Conservation (phyloP, 345 rosid species). For the Chamaenerion angustifolium region DNA sequence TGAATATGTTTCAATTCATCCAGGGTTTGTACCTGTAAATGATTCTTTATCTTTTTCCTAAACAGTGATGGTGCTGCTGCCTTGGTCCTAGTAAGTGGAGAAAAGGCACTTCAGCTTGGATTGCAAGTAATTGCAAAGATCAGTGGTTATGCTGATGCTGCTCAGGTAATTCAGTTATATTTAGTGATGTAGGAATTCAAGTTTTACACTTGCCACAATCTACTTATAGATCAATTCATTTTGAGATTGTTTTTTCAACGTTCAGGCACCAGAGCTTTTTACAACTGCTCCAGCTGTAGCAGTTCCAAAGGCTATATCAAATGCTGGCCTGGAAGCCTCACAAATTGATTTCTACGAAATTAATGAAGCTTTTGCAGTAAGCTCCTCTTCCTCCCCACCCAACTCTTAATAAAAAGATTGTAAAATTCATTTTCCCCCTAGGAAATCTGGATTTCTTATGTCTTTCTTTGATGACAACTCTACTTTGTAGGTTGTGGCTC, state of each 20-base stretch:
- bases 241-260: too few species aligned
- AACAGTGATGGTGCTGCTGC: conserved; percentile 98
- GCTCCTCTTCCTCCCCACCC: conserved; percentile 7
- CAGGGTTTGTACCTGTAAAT: neutral
- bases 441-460: neutral
- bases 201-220: neutral
- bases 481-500: conserved; percentile 88
- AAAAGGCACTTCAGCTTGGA: conserved; percentile 60
- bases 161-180: conserved; percentile 48
- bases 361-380: conserved; percentile 96
- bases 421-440: too few species aligned
- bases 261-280: conserved; percentile 77
- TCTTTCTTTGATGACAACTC: conserved; percentile 1
- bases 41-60: conserved; percentile 8
- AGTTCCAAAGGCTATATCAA: conserved; percentile 77
- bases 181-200: neutral
- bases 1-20: conserved; percentile 1
- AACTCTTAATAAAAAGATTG: conserved; percentile 2
- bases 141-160: conserved; percentile 85
- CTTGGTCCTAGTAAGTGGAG: conserved; percentile 81
- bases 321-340: conserved; percentile 72
- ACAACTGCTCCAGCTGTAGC: conserved; percentile 98
- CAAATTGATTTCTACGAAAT: conserved; percentile 86
- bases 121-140: conserved; percentile 74
- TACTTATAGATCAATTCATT: neutral